Conservation (phyloP, 352 stramenopile genomes). For the Phytophthora aleatoria region DNA sequence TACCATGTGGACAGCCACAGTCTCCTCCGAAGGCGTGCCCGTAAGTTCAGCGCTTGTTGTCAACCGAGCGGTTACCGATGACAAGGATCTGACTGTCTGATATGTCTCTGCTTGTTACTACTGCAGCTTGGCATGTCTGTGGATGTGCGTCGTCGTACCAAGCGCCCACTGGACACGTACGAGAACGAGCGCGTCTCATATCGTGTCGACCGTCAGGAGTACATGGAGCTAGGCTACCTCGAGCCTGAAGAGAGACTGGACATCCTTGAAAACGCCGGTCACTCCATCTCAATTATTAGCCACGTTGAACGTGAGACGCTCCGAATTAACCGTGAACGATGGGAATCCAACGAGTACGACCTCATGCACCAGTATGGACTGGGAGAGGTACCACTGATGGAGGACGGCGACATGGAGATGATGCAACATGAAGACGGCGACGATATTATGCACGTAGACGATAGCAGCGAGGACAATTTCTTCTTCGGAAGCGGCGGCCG, state of each 20-base stretch:
- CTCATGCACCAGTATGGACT: slow-evolving; percentile 83
- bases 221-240: slow-evolving; percentile 84
- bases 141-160: slow-evolving; percentile 65
- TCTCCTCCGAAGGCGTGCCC: slow-evolving; percentile 78
- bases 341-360: slow-evolving; percentile 88
- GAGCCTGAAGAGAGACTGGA: slow-evolving; percentile 79
- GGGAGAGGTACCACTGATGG: slow-evolving; percentile 64
- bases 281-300: slow-evolving; percentile 66
- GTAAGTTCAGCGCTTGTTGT: slow-evolving; percentile 33
- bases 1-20: slow-evolving; percentile 80
- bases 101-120: slow-evolving; percentile 5
- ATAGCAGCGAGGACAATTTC: slow-evolving; percentile 61
- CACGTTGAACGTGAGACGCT: slow-evolving; percentile 71
- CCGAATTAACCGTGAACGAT: slow-evolving; percentile 81
- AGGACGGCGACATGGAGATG: slow-evolving; percentile 62
- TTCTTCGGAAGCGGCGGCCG: slow-evolving; percentile 48
- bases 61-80: background rate
- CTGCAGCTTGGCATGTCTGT: slow-evolving; percentile 69
- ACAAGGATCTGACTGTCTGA: slow-evolving; percentile 7
- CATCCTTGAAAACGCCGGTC: slow-evolving; percentile 72
- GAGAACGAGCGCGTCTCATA: slow-evolving; percentile 60
- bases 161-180: slow-evolving; percentile 66
- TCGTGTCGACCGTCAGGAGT: slow-evolving; percentile 72
- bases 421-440: slow-evolving; percentile 47
- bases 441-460: slow-evolving; percentile 54